phyloP scores from a whole-genome alignment of 2,329 filamentous ascomycete genomes.

The Dothistroma pini region DNA sequence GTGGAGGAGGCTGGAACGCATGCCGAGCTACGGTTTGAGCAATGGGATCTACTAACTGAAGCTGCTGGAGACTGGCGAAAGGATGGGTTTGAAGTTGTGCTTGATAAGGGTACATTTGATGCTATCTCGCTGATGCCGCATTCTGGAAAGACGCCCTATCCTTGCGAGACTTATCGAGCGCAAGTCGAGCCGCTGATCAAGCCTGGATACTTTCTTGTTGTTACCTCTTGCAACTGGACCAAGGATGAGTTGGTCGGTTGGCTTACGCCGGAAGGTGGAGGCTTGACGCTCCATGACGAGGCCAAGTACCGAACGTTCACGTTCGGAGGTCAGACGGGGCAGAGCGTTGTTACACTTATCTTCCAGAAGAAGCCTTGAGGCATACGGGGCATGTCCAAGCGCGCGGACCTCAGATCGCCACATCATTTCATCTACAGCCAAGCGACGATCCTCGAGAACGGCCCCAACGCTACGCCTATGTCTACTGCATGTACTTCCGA shows the following conservation, averaged over 20 bases:
- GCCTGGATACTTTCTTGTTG: constrained; percentile 67
- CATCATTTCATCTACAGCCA: background rate
- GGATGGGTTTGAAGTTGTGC: constrained; percentile 76
- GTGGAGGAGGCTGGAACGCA: constrained; percentile 17
- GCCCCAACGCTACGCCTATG: background rate
- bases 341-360: constrained; percentile 83
- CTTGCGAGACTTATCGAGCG: constrained; percentile 69
- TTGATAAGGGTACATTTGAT: constrained; percentile 99
- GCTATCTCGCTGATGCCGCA: constrained; percentile 67
- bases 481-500: constrained; percentile 46
- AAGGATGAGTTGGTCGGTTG: constrained; percentile 77
- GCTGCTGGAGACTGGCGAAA: constrained; percentile 52
- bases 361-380: constrained; percentile 50
- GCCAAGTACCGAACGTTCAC: constrained; percentile 82
- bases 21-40: constrained; percentile 46
- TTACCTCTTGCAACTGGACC: constrained; percentile 99
- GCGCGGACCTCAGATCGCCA: background rate
- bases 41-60: constrained; percentile 50
- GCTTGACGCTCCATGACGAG: constrained; percentile 60
- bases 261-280: constrained; percentile 58
- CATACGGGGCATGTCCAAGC: background rate
- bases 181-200: constrained; percentile 67
- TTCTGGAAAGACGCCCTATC: constrained; percentile 18
- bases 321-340: constrained; percentile 84
- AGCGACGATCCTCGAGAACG: background rate